phyloP scores from a whole-genome alignment of 192 early-diverging fungal species.

The Backusella westeae region DNA sequence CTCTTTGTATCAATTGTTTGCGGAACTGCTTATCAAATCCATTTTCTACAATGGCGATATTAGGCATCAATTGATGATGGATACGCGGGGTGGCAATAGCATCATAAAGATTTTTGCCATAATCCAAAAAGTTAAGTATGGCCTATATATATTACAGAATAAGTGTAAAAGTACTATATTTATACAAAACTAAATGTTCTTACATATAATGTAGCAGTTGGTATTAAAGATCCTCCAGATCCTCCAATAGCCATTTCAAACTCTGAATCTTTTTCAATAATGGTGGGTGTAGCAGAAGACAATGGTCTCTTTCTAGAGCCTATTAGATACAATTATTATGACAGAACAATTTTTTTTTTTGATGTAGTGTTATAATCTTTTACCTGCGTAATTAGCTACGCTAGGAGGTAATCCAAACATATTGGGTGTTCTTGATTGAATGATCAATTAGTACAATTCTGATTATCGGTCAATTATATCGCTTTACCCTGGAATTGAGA shows the following conservation, averaged over 20 bases:
- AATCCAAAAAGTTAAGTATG: slow-evolving; percentile 76
- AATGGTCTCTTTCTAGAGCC: slow-evolving; percentile 83
- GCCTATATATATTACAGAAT: slow-evolving; percentile 42
- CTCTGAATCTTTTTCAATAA: slow-evolving; percentile 58
- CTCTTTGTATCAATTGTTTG: slow-evolving; percentile 24
- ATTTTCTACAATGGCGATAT: slow-evolving; percentile 55
- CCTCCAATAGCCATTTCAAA: slow-evolving; percentile 81
- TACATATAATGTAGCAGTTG: slow-evolving; percentile 67
- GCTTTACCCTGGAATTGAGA: slow-evolving; percentile 62
- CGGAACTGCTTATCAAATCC: slow-evolving; percentile 32
- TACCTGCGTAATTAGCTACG: slow-evolving; percentile 74
- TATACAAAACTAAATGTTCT: not conserved
- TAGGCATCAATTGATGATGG: slow-evolving; percentile 91
- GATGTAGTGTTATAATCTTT: not conserved
- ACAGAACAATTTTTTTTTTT: too few species aligned
- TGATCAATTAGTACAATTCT: not conserved
- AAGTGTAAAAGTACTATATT: not conserved
- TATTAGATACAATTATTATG: slow-evolving; percentile 22
- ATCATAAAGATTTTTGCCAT: slow-evolving; percentile 57
- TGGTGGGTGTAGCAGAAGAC: slow-evolving; percentile 62
- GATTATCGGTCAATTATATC: not conserved
- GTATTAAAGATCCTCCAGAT: slow-evolving; percentile 83
- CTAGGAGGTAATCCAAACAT: slow-evolving; percentile 80
- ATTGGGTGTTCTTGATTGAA: slow-evolving; percentile 47
- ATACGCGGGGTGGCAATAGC: slow-evolving; percentile 74